Percentiles rank a stretch among this genome's conserved stretches.
phyloP scores from a whole-genome alignment of 2,329 filamentous ascomycete genomes.

The Penicillium sp. region DNA sequence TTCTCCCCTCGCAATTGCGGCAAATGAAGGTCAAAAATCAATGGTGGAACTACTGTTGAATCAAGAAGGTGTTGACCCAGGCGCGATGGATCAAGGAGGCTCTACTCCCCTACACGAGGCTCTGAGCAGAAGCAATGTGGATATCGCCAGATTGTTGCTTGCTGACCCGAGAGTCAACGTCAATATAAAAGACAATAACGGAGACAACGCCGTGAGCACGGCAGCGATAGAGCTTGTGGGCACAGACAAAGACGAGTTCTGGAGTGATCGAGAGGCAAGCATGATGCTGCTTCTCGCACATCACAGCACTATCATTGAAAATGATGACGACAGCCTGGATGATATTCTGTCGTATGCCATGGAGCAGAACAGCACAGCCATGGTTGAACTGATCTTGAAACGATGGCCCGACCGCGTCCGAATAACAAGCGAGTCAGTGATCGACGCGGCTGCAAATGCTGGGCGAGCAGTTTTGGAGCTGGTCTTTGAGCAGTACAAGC shows the following conservation, averaged over 20 bases:
- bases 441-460: not conserved
- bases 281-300: not conserved
- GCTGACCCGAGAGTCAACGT: not conserved
- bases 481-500: not conserved
- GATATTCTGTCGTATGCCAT: not conserved
- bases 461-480: not conserved
- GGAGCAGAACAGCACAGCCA: constrained; percentile 1
- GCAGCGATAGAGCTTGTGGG: not conserved
- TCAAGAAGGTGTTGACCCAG: not conserved
- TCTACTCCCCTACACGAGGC: not conserved
- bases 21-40: not conserved
- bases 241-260: not conserved
- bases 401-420: not conserved
- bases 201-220: not conserved
- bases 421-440: not conserved
- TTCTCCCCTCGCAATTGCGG: not conserved
- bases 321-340: not conserved
- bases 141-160: not conserved
- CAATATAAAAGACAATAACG: not conserved
- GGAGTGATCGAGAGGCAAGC: not conserved
- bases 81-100: not conserved
- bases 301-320: not conserved
- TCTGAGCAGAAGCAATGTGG: not conserved
- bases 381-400: constrained; percentile 1
- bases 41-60: not conserved